A percentile compares a stretch with the other conserved stretches of the same genome.
phyloP scores from a whole-genome alignment of 2,329 filamentous ascomycete genomes.

The Arachnomyces sp. region DNA sequence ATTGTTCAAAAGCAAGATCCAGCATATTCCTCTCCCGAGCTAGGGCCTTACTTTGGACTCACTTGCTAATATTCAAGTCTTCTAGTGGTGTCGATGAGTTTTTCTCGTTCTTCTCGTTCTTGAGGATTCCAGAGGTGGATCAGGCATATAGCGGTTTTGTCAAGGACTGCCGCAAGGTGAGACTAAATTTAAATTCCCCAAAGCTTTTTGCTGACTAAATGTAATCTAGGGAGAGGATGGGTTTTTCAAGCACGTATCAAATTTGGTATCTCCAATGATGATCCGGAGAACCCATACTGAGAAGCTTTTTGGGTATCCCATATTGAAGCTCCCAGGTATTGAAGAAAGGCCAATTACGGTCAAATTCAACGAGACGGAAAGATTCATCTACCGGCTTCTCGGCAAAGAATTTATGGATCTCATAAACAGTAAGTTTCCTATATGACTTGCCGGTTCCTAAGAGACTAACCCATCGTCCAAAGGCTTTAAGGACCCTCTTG shows the following conservation, averaged over 20 bases:
- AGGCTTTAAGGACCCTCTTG: conserved; percentile 15
- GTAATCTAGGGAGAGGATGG: conserved; percentile 10
- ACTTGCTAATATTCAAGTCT: conserved; percentile 1
- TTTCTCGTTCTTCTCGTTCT: conserved; percentile 32
- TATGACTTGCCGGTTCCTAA: neutral
- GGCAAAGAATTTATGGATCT: conserved; percentile 31
- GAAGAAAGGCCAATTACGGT: conserved; percentile 36
- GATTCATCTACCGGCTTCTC: conserved; percentile 48
- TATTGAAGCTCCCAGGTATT: conserved; percentile 48
- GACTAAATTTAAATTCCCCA: conserved; percentile 1
- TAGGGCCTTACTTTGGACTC: neutral
- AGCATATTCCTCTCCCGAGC: neutral
- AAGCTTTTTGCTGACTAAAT: too few species aligned
- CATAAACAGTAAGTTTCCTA: conserved; percentile 16
- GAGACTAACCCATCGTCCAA: conserved; percentile 1
- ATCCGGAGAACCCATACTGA: conserved; percentile 50
- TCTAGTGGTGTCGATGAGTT: conserved; percentile 28
- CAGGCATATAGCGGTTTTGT: conserved; percentile 16
- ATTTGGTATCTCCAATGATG: conserved; percentile 38
- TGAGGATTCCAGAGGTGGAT: conserved; percentile 23
- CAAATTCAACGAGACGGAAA: conserved; percentile 47
- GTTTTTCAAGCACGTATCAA: conserved; percentile 18
- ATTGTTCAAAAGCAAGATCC: conserved; percentile 30
- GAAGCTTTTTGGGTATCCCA: conserved; percentile 45
- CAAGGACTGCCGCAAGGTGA: conserved; percentile 20